Conservation (phyloP, 2,329 filamentous ascomycete species). For the Neocatenulostroma microsporum region DNA sequence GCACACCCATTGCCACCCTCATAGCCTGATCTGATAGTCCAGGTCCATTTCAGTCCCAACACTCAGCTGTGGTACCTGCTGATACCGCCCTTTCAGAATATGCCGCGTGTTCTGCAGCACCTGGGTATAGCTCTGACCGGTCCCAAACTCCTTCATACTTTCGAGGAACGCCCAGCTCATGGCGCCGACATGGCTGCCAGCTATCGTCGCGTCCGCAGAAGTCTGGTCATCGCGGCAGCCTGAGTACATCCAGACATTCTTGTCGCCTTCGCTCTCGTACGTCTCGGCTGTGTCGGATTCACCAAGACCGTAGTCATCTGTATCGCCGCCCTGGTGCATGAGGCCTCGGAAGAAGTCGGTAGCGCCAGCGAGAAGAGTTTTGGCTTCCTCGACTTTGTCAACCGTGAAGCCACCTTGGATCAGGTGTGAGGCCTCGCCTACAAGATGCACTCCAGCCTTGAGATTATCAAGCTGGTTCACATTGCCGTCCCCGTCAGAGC, state of each 20-base stretch:
- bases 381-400: slow-evolving; percentile 43
- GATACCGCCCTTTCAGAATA: slow-evolving; percentile 34
- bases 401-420: slow-evolving; percentile 45
- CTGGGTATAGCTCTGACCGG: slow-evolving; percentile 34
- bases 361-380: slow-evolving; percentile 47
- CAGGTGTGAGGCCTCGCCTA: slow-evolving; percentile 44
- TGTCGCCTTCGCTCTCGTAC: slow-evolving; percentile 36
- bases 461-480: slow-evolving; percentile 50
- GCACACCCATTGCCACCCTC: no score
- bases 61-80: slow-evolving; percentile 39
- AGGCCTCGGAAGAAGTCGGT: slow-evolving; percentile 48
- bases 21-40: slow-evolving; percentile 24
- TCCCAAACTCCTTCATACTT: slow-evolving; percentile 32
- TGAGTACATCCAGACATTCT: slow-evolving; percentile 45
- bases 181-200: slow-evolving; percentile 37
- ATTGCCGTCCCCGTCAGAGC: slow-evolving; percentile 49
- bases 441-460: slow-evolving; percentile 43
- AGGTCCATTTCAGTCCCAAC: slow-evolving; percentile 37
- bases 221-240: slow-evolving; percentile 48
- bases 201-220: slow-evolving; percentile 38
- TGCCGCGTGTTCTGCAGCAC: slow-evolving; percentile 35
- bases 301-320: slow-evolving; percentile 37
- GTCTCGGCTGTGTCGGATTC: slow-evolving; percentile 33
- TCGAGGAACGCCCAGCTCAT: slow-evolving; percentile 45
- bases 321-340: slow-evolving; percentile 38